Conservation (phyloP, 192 early-diverging fungal species). For the Chytriomyces confervae region DNA sequence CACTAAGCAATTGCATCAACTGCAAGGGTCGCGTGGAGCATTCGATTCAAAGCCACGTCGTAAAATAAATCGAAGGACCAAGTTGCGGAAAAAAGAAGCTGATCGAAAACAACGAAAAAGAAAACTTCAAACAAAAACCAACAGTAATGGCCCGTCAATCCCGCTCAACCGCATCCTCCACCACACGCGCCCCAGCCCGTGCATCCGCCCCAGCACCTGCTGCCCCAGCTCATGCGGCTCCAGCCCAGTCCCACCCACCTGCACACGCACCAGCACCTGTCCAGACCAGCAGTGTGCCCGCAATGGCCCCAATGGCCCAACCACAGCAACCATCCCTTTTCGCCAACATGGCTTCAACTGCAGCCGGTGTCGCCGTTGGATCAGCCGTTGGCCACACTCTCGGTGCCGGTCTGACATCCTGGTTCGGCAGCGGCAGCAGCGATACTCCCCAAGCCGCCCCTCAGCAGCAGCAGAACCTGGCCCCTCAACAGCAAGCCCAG, state of each 20-base stretch:
- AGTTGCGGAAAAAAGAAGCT: conserved; percentile 3
- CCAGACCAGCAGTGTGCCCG: not conserved
- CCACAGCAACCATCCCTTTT: conserved; percentile 55
- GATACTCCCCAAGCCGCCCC: conserved; percentile 19
- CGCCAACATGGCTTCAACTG: conserved; percentile 91
- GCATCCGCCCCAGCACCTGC: conserved; percentile 50
- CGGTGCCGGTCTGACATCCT: conserved; percentile 51
- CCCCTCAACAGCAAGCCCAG: conserved; percentile 46
- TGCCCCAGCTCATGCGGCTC: conserved; percentile 55
- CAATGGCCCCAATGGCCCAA: not conserved
- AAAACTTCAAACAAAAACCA: conserved; percentile 47
- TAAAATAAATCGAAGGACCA: too few species aligned
- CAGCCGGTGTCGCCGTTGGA: conserved; percentile 93
- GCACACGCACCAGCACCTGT: conserved; percentile 16
- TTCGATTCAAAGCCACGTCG: too few species aligned
- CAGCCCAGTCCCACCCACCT: conserved; percentile 23
- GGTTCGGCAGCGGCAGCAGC: conserved; percentile 44
- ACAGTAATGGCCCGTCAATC: conserved; percentile 68
- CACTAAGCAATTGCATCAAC: too few species aligned
- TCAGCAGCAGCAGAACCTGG: conserved; percentile 39
- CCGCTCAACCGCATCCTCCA: conserved; percentile 56
- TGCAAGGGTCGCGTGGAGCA: too few species aligned
- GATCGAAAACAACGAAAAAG: not conserved
- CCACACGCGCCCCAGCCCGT: conserved; percentile 54
- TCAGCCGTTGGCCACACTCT: conserved; percentile 70